Evolutionary conservation across 2,329 filamentous ascomycete genomes (phyloP), one percentile per base, ranked within the genome.

Genomic region (Exophiala oligosperma): DNA sequence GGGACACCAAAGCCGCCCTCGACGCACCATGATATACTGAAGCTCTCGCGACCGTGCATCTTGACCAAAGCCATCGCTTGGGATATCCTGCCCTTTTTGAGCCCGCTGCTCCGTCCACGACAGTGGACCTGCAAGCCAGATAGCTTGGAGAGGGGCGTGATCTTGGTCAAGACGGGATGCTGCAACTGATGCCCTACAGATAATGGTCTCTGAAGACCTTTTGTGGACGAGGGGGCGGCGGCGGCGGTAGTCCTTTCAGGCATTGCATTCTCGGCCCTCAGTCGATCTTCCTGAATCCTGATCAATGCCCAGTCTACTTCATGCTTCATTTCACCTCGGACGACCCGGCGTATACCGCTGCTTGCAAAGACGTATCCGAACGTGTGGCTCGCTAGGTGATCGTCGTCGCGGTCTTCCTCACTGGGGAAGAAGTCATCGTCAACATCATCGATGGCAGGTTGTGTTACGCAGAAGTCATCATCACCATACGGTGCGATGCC

Each of bases 231-330:
- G 4, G 12, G 6, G n/a, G 40, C 11, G 4, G 37, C 4, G 75
- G 69, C 23, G 72, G 71, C 2, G 69, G 66, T 1, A 62, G 68
- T 56, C 73, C 74, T 54, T 70, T 67, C 50, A 66, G 56, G 21
- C 23, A 96, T 87, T 9, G 84, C 74, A 66, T 97, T 97, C 59
- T 84, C 82, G 0, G 82, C 78, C 2, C 93, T 90, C 12, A 87
- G 77, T 1, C 93, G 85, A 9, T 87, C 82, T 3, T 87, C 79
- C 9, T 88, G 79, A 63, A 97, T 90, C 65, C 90, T 85, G 66
- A 97, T 92, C 2, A 97, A 78, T 0, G 92, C 92, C 93, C 93
- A 97, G 72, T 97, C 93, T 46, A 97, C 92, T 72, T 97, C 93
- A 71, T 97, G 93, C 4, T 90, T 79, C 24, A 95, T 77, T 3